Evolutionary conservation across 345 rosid species (phyloP).

Genomic region (Eucalyptus cloeziana): DNA sequence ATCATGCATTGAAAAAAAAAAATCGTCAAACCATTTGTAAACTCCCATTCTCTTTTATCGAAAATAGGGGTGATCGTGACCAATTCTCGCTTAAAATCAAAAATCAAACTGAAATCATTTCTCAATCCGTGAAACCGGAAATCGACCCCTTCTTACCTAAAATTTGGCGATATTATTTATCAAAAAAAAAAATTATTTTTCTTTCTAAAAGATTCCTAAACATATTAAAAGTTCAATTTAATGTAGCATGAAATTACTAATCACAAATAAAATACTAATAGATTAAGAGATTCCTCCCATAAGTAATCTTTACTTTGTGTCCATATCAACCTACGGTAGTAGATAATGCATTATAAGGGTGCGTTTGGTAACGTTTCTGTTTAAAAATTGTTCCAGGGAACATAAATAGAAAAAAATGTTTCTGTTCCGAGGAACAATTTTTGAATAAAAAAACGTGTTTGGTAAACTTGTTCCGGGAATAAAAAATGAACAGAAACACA

Average conservation of each 20-base stretch:
- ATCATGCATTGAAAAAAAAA: neutral
- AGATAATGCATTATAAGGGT: too few relatives aligned
- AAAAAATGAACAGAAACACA: too few relatives aligned
- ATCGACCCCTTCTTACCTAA: fast-evolving
- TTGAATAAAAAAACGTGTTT: too few relatives aligned
- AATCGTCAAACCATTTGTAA: neutral
- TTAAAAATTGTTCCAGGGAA: too few relatives aligned
- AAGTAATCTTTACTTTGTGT: neutral
- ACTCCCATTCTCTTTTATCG: too few relatives aligned
- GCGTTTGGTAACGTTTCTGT: too few relatives aligned
- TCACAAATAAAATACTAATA: neutral
- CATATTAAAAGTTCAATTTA: neutral
- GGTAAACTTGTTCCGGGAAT: too few relatives aligned
- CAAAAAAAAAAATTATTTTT: neutral
- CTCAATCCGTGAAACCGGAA: neutral
- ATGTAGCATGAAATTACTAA: neutral
- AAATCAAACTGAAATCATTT: too few relatives aligned
- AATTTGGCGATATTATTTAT: neutral
- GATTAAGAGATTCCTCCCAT: neutral
- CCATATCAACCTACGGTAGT: too few relatives aligned
- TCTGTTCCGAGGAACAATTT: too few relatives aligned
- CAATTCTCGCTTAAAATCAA: fast-evolving
- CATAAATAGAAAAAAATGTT: too few relatives aligned
- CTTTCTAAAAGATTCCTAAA: neutral
- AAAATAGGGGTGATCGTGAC: too few relatives aligned